Base-by-base conservation (phyloP, 192 early-diverging fungal species). In the Coemansia sp. region DNA sequence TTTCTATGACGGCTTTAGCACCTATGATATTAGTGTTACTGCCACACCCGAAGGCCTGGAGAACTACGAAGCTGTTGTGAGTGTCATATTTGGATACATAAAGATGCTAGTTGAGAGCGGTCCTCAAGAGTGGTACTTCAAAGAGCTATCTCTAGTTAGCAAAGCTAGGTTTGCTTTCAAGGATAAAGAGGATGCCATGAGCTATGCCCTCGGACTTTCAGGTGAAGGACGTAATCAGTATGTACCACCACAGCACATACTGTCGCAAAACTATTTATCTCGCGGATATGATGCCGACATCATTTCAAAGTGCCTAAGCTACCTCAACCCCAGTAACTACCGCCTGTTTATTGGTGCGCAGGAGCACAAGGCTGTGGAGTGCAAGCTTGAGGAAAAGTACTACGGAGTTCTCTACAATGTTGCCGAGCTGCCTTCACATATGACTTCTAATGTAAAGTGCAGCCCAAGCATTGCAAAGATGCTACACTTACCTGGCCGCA, bases 351-450 rank as follows among this genome's bases (percentile, higher is more conserved):
- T 89, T 16, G 60, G 78, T 2, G 77, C 78, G 6, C 82, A 87
- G 54, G 52, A 54, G 24, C 68, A 74, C 60, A 70, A 33, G 7
- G 31, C n/a, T 1, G 67, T 74, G 8, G 63, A 77, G 3, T 69
- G 78, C 49, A 66, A 74, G 11, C 42, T 79, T 36, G 87, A 86
- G 61, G 93, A 93, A 41, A 62, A 80, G 20, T 91, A 90, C 87
- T 98, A 96, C 72, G 90, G 89, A 2, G 90, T 91, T 0, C 87
- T 94, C 60, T 96, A 96, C 70, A 68, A 84, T 34, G 74, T 92
- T 42, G 75, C 46, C 1, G 54, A 41, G 18, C 63, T 72, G 16
- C 70, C 70, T 5, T 5, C 52, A 7, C 36, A 29, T 3, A 13
- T 72, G 18, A 52, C 16, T 41, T 40, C 18, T 0, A 29, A 20